Evolutionary conservation across 495 filamentous ascomycete species (phyloP).

Genomic region (Bacidia gigantensis): DNA sequence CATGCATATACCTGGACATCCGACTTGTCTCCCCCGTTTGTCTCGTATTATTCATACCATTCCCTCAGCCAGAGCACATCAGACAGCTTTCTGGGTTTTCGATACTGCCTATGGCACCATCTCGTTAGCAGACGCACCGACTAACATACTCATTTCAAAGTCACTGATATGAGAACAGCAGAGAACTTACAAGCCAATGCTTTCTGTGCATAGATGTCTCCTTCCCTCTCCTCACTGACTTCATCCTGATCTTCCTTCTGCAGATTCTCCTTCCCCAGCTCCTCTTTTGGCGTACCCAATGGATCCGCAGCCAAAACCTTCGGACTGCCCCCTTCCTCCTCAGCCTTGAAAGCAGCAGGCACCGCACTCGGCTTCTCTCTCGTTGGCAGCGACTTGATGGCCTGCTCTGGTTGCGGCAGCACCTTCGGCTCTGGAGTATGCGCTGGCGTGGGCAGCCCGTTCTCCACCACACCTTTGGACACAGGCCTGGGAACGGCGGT

Average conservation of each 20-base stretch:
- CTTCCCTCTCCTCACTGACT: constrained; percentile 55
- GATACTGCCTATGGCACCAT: constrained; percentile 42
- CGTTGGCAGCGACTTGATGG: background rate
- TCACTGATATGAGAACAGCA: background rate
- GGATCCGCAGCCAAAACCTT: constrained; percentile 61
- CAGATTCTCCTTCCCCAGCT: constrained; percentile 35
- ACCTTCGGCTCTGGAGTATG: constrained; percentile 29
- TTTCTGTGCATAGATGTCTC: constrained; percentile 85
- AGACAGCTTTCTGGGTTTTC: constrained; percentile 80
- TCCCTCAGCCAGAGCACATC: constrained; percentile 55
- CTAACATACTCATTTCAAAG: background rate
- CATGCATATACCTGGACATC: background rate
- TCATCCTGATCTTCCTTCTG: constrained; percentile 49
- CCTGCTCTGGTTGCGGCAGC: constrained; percentile 20
- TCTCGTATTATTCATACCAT: too few relatives aligned
- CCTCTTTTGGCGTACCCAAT: constrained; percentile 35
- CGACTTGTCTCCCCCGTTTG: background rate
- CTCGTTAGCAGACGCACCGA: background rate
- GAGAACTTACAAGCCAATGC: constrained; percentile 57
- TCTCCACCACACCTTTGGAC: constrained; percentile 39
- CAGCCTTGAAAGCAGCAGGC: constrained; percentile 49
- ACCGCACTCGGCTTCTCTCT: constrained; percentile 29
- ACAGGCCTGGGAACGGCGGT: constrained; percentile 48
- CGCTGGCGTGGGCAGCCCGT: constrained; percentile 50
- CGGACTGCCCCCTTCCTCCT: constrained; percentile 55